These are phyloP conservation scores for Mortierella sp. DNA, from an alignment of 371 early-diverging fungal genomes.

Conservation along the genomic window DNA sequence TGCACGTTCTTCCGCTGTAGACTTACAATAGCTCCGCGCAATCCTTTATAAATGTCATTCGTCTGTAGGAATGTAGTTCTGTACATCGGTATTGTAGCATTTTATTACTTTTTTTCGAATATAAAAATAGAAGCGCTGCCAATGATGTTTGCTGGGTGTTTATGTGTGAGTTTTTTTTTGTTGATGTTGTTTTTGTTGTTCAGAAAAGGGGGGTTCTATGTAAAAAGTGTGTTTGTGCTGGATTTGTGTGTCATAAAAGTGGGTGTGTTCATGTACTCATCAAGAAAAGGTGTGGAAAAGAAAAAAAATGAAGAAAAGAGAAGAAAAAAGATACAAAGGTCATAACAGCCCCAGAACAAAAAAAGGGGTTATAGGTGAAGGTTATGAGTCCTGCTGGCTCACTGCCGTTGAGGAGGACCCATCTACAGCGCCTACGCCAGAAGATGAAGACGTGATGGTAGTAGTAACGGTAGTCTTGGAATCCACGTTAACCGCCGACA, in stretches of 20 bases:
- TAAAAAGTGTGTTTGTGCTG: neutral
- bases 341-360: neutral
- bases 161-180: neutral
- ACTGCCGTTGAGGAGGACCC: neutral
- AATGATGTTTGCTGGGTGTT: neutral
- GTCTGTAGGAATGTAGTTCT: neutral
- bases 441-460: neutral
- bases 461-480: neutral
- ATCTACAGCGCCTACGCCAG: neutral
- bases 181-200: neutral
- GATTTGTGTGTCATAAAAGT: neutral
- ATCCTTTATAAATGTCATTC: neutral
- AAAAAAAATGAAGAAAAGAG: neutral
- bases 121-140: neutral
- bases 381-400: constrained; percentile 13
- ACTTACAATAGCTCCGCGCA: neutral
- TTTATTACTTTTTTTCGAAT: neutral
- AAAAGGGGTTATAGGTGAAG: neutral
- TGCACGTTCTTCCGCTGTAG: neutral
- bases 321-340: neutral
- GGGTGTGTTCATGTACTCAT: constrained; percentile 2
- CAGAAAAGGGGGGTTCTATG: neutral
- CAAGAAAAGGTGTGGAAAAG: neutral
- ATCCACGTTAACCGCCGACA: neutral
- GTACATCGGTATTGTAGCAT: neutral